Evolutionary conservation across 2,329 filamentous ascomycete genomes (phyloP), one percentile per base, ranked within the genome.

Genomic region (Nothophoma quercina): DNA sequence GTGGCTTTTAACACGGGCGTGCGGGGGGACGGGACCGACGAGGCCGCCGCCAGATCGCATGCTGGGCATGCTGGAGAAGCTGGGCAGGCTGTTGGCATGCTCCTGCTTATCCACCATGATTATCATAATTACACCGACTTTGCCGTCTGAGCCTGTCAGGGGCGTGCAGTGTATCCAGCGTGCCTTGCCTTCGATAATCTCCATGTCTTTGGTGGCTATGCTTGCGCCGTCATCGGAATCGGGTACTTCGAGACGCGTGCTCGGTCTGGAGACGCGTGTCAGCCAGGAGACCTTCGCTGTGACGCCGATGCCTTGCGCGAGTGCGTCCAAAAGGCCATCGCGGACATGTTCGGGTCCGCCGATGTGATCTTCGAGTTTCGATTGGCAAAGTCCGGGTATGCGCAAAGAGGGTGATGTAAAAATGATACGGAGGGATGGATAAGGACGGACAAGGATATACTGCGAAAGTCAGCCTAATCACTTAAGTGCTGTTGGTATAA

Each of bases 141-240:
- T 78, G 1, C 84, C 84, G 62, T 87, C 86, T 22, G 81, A 81
- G 2, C 87, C 88, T 2, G 88, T 69, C 2, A 91, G 74, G 2
- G 89, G 88, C 12, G 88, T 91, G 63, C 87, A 89, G 69, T 91
- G 88, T 22, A 91, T 87, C 88, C 88, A 91, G 36, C 88, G 81
- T 40, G 83, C 81, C 29, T 86, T 80, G 1, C 87, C 88, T 32
- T 83, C 76, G 18, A 55, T 26, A 12, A 40, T 9, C 0, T 45
- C 33, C 40, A 29, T 5, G n/a, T 47, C 30, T 4, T 21, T 15
- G 29, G 49, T 40, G 13, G 36, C 15, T 29, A 51, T 34, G 30
- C 45, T 51, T 2, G 55, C 56, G 5, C 42, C 21, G 22, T 59
- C 48, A 19, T 55, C 48, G 15, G 32, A 10, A 7, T n/a, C n/a